Percentiles rank a stretch among this genome's conserved stretches.
Evolutionary conservation across 495 filamentous ascomycete genomes (phyloP).

Genomic region (Trichoderma parareesei): DNA sequence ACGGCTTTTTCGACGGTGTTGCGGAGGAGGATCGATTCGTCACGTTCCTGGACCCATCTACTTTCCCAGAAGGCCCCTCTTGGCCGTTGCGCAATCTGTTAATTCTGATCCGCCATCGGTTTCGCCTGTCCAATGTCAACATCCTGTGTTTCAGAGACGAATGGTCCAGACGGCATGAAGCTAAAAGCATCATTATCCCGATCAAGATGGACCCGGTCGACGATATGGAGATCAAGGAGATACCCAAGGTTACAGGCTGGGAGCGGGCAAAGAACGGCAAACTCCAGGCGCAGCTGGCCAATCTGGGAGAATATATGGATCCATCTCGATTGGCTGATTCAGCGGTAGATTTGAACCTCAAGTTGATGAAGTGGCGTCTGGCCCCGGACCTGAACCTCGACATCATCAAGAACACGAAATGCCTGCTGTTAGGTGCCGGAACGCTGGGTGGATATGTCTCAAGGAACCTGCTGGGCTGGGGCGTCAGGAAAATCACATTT

Average conservation of each 20-base stretch:
- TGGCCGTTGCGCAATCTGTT: slow-evolving; percentile 92
- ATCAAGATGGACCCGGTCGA: slow-evolving; percentile 47
- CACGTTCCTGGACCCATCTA: slow-evolving; percentile 86
- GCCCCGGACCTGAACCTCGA: slow-evolving; percentile 82
- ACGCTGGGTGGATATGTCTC: slow-evolving; percentile 92
- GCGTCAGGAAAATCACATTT: slow-evolving; percentile 93
- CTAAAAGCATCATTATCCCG: slow-evolving; percentile 68
- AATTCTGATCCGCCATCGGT: slow-evolving; percentile 75
- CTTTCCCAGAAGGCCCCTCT: slow-evolving; percentile 73
- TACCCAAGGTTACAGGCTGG: slow-evolving; percentile 93
- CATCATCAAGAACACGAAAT: slow-evolving; percentile 81
- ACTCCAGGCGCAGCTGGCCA: slow-evolving; percentile 62
- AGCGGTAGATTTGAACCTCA: slow-evolving; percentile 94
- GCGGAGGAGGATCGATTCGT: slow-evolving; percentile 65
- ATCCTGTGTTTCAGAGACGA: slow-evolving; percentile 87
- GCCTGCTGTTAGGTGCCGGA: slow-evolving; percentile 87
- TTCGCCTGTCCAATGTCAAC: slow-evolving; percentile 66
- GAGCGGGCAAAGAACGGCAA: slow-evolving; percentile 75
- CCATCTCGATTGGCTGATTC: slow-evolving; percentile 79
- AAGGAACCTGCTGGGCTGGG: slow-evolving; percentile 88
- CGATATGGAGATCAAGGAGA: slow-evolving; percentile 30
- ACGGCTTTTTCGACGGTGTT: slow-evolving; percentile 72
- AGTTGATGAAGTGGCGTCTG: slow-evolving; percentile 97
- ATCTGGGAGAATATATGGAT: slow-evolving; percentile 87
- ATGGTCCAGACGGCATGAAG: slow-evolving; percentile 63